Evolutionary conservation across 495 filamentous ascomycete genomes (phyloP), one percentile per base, ranked within the genome.

Genomic region (Astrothelium macrocarpum): DNA sequence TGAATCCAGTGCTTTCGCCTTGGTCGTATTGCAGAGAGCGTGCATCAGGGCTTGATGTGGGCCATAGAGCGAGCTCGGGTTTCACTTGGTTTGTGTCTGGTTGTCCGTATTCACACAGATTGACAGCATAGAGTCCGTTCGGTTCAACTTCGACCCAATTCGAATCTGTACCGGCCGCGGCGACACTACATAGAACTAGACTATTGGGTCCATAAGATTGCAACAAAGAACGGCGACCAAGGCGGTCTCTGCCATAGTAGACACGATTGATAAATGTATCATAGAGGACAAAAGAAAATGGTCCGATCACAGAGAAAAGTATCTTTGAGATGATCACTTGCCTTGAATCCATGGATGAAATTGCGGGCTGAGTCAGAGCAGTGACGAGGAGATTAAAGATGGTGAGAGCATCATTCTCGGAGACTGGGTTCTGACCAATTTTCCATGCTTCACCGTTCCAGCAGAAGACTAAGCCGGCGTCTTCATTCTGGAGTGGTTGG

Each of bases 391-490:
- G 66, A n/a, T 79, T 66, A 69, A 91, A 86, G 16, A 98, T 79
- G 12, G 73, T 73, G 68, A 89, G 80, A 1, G 89, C 88, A 72
- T 99, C 94, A 72, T 95, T 97, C 42, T 82, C 85, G 28, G 69
- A 66, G 28, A 91, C 76, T 1, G 71, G 60, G 31, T 78, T 64
- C 16, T 80, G 73, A 23, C 77, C 78, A n/a, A 95, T 80, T 60
- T 81, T 86, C 94, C 94, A 99, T 10, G 91, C 95, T 72, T 99
- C 94, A n/a, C 94, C 94, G 69, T 97, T 97, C 93, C 94, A 99
- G 79, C 93, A 97, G 18, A 99, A 79, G 14, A 90, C 78, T 10
- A 89, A 93, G 23, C 81, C 81, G n/a, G 79, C 82, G 1, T 66
- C 63, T 3, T 67, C 20, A 67, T 90, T 85, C 43, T 80, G 74